Evolutionary conservation across 306 rosid genomes (phyloP).

Genomic region (Mimosa pudica): DNA sequence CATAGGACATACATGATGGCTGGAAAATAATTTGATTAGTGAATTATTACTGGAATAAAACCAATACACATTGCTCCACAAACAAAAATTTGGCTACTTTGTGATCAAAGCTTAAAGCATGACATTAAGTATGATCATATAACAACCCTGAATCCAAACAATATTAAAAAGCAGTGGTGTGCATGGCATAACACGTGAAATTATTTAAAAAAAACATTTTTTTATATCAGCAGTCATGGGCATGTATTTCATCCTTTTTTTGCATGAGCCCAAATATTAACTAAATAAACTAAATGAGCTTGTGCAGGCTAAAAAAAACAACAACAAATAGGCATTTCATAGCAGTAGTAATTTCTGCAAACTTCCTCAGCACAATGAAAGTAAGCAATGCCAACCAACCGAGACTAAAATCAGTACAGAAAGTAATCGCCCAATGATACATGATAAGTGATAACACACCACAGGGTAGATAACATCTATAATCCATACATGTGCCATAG

Average conservation of each 20-base stretch:
- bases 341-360: not conserved
- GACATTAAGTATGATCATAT: not conserved
- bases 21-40: conserved; percentile 13
- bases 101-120: conserved; percentile 5
- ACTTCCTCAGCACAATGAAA: not conserved
- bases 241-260: not conserved
- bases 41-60: not conserved
- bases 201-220: not conserved
- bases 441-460: not conserved
- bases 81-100: not conserved
- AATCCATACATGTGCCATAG: not conserved
- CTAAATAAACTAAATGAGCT: not conserved
- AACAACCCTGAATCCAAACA: not conserved
- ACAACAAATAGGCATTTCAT: not conserved
- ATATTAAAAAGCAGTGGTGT: not conserved
- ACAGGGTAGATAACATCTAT: not conserved
- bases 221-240: too few relatives aligned
- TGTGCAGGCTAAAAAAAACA: not conserved
- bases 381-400: not conserved
- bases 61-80: not conserved
- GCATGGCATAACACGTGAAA: not conserved
- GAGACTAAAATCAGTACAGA: not conserved
- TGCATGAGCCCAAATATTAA: not conserved
- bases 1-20: not conserved
- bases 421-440: not conserved